Percentiles rank a stretch among this genome's conserved stretches.
Evolutionary conservation across 176 grass and related monocot genomes (phyloP).

Genomic region (Bromus sterilis): DNA sequence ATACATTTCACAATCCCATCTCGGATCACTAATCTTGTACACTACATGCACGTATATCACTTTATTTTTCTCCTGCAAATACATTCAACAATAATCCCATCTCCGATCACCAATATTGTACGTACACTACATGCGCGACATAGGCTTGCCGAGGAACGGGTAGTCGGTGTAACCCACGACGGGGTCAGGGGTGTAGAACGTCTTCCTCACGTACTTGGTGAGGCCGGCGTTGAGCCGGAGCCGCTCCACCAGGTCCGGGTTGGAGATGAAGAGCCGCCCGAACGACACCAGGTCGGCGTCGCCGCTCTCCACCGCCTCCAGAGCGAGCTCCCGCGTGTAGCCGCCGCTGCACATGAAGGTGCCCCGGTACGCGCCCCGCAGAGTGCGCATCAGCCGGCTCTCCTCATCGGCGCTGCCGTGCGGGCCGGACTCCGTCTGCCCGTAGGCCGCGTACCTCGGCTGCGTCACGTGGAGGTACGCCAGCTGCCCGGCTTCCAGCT

Average conservation of each 20-base stretch:
- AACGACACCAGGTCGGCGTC: conserved; percentile 83
- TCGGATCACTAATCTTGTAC: neutral
- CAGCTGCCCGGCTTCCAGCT: conserved; percentile 44
- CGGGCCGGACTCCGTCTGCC: conserved; percentile 78
- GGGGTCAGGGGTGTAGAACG: conserved; percentile 84
- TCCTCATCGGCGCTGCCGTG: conserved; percentile 88
- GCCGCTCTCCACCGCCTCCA: conserved; percentile 60
- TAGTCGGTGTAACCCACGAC: conserved; percentile 96
- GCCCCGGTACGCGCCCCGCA: conserved; percentile 49
- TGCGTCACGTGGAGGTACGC: conserved; percentile 95
- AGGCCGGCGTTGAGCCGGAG: conserved; percentile 47
- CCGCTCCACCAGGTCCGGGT: conserved; percentile 82
- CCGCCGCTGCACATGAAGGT: conserved; percentile 88
- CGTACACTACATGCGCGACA: conserved; percentile 32
- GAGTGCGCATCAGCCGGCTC: conserved; percentile 53
- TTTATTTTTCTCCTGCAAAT: conserved; percentile 18
- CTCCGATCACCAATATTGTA: neutral
- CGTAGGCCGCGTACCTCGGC: conserved; percentile 76
- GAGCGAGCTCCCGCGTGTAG: conserved; percentile 73
- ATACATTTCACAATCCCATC: neutral
- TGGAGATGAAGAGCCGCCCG: conserved; percentile 78
- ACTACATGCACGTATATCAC: neutral
- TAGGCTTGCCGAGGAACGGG: conserved; percentile 50
- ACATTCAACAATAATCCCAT: neutral
- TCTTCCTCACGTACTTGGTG: conserved; percentile 60